Conservation (phyloP, 2,329 filamentous ascomycete genomes). For the Microsporum audouinii region DNA sequence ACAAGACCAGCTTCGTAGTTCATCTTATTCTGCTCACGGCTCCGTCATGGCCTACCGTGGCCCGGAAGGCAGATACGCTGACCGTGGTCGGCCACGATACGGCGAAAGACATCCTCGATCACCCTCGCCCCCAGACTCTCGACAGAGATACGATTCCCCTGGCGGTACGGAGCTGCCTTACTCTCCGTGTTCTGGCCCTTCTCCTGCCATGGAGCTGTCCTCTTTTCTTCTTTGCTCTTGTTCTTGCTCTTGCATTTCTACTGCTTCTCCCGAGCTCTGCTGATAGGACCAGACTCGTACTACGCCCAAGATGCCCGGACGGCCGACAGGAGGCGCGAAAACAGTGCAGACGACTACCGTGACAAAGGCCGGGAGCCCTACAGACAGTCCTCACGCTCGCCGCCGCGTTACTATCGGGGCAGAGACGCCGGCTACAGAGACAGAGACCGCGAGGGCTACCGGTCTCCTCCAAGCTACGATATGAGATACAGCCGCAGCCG, state of each 20-base stretch:
- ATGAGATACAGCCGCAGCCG: slow-evolving; percentile 23
- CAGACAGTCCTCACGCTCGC: slow-evolving; percentile 25
- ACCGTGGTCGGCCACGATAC: slow-evolving; percentile 19
- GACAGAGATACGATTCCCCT: slow-evolving; percentile 25
- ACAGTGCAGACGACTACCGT: slow-evolving; percentile 20
- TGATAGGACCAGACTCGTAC: neutral
- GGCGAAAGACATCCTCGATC: slow-evolving; percentile 29
- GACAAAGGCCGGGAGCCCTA: slow-evolving; percentile 28
- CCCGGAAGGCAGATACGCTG: neutral
- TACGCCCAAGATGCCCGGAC: slow-evolving; percentile 14
- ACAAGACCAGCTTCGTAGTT: no score
- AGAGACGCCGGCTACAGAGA: slow-evolving; percentile 28
- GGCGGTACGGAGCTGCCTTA: slow-evolving; percentile 20
- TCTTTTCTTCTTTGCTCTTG: neutral
- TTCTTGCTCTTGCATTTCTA: neutral
- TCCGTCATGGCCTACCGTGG: neutral
- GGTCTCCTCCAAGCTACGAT: slow-evolving; percentile 23
- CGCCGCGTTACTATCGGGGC: slow-evolving; percentile 27
- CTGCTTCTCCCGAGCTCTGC: neutral
- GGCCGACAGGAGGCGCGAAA: slow-evolving; percentile 23
- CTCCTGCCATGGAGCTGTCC: slow-evolving; percentile 29
- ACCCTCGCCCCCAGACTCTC: slow-evolving; percentile 27
- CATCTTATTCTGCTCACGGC: neutral
- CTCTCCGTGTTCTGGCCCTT: slow-evolving; percentile 25
- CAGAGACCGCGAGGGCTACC: slow-evolving; percentile 38